Conservation (phyloP, 2,329 filamentous ascomycete species). For the Alternaria dauci region DNA sequence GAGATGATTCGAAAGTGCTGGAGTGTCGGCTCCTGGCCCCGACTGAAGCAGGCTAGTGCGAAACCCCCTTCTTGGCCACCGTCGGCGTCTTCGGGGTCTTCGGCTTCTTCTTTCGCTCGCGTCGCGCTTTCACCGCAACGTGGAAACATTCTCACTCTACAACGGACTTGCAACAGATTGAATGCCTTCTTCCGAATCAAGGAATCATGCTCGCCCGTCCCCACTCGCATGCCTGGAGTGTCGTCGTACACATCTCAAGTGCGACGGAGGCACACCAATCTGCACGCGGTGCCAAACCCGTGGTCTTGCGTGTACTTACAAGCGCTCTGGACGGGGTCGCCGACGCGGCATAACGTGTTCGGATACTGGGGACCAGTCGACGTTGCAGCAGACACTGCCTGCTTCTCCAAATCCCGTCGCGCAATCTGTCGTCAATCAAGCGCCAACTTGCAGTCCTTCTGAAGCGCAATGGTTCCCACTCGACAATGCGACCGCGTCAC, state of each 20-base stretch:
- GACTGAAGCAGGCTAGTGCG: neutral
- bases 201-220: slow-evolving; percentile 20
- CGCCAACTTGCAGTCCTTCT: slow-evolving; percentile 17
- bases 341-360: slow-evolving; percentile 39
- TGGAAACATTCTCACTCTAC: slow-evolving; percentile 6
- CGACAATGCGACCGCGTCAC: neutral
- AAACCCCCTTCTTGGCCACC: neutral
- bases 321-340: slow-evolving; percentile 56
- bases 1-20: neutral
- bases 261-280: slow-evolving; percentile 55
- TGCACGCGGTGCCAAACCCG: slow-evolving; percentile 55
- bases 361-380: neutral
- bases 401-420: neutral
- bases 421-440: slow-evolving; percentile 19
- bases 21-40: neutral
- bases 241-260: slow-evolving; percentile 58
- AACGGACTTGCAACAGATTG: neutral
- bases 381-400: neutral
- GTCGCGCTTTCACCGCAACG: neutral
- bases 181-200: slow-evolving; percentile 8
- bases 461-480: slow-evolving; percentile 32
- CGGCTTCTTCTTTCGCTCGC: slow-evolving; percentile 8
- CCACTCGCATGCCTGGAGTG: slow-evolving; percentile 58
- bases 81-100: slow-evolving; percentile 4
- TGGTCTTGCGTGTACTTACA: slow-evolving; percentile 54